Percentiles rank a stretch among this genome's conserved stretches.
Evolutionary conservation across 225 moss, liverwort and hornwort species (phyloP).

Genomic region (Pseudisothecium myosuroides): DNA sequence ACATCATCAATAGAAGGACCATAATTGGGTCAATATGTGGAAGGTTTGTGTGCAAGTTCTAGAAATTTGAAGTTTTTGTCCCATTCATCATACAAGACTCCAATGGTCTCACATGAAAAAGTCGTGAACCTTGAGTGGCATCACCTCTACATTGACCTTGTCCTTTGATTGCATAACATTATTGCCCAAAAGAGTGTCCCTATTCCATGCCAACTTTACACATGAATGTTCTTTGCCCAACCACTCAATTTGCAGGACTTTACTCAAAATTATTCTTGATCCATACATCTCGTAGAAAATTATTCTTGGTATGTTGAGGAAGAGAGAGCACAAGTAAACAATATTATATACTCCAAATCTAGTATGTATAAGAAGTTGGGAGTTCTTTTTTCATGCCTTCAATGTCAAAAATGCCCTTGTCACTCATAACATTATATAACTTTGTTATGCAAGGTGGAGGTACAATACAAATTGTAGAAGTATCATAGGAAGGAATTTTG

Average conservation of each 20-base stretch:
- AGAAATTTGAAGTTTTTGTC: not conserved
- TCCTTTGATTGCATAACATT: not conserved
- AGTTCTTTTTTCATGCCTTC: not conserved
- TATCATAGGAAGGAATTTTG: not conserved
- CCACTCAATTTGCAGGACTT: not conserved
- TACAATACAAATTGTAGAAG: not conserved
- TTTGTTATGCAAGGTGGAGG: too few species aligned
- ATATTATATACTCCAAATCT: not conserved
- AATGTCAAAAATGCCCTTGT: rapidly evolving
- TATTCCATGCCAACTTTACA: not conserved
- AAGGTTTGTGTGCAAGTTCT: rapidly evolving
- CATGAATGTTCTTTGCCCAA: not conserved
- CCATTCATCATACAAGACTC: not conserved
- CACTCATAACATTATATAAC: not conserved
- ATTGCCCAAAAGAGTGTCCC: not conserved
- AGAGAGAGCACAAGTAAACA: not conserved
- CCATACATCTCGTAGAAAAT: rapidly evolving
- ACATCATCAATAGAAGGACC: not conserved
- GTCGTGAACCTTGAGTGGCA: rapidly evolving
- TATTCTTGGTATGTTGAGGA: not conserved
- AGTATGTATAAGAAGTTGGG: rapidly evolving
- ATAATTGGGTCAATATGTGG: not conserved
- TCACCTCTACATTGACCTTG: rapidly evolving
- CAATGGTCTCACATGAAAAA: not conserved
- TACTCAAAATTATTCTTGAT: too few species aligned